phyloP scores from a whole-genome alignment of 2,329 filamentous ascomycete species.

The Hypoxylon sp. region DNA sequence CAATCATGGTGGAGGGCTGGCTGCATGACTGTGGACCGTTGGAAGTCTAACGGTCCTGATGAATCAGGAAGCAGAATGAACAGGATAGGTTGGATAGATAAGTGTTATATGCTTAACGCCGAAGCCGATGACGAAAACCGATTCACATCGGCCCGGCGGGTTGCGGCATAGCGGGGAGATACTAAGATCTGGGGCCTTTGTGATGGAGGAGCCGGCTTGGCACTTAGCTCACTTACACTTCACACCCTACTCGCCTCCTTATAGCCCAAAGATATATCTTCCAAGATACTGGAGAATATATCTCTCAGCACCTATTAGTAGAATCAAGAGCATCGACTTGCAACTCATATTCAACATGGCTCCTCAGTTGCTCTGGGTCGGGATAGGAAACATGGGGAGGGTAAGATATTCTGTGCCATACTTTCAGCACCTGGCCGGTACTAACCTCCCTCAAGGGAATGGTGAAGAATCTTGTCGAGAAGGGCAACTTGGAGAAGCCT shows the following conservation, averaged over 20 bases:
- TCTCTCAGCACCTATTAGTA: too few relatives aligned
- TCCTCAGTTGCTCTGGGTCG: constrained; percentile 76
- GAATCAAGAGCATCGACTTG: not conserved
- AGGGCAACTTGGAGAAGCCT: constrained; percentile 74
- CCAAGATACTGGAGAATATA: not conserved
- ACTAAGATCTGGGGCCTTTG: constrained; percentile 7
- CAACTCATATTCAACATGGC: constrained; percentile 52
- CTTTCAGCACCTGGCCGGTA: constrained; percentile 4
- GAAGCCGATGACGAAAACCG: constrained; percentile 28
- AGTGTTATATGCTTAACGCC: constrained; percentile 7
- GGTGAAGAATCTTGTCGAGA: constrained; percentile 82
- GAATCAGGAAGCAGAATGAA: not conserved
- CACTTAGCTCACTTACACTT: constrained; percentile 1
- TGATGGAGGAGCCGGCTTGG: constrained; percentile 22
- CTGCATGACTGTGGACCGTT: constrained; percentile 19
- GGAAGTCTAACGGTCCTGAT: not conserved
- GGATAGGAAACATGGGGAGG: constrained; percentile 87
- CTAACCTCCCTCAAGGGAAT: constrained; percentile 69
- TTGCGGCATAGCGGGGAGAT: constrained; percentile 14
- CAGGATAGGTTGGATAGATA: not conserved
- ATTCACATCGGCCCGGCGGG: constrained; percentile 11
- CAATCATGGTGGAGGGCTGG: constrained; percentile 33
- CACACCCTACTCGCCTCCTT: not conserved
- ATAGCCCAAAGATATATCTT: not conserved
- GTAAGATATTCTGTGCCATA: constrained; percentile 55